Conservation (phyloP, 768 basidiomycete species). For the Steccherinum ochraceum region DNA sequence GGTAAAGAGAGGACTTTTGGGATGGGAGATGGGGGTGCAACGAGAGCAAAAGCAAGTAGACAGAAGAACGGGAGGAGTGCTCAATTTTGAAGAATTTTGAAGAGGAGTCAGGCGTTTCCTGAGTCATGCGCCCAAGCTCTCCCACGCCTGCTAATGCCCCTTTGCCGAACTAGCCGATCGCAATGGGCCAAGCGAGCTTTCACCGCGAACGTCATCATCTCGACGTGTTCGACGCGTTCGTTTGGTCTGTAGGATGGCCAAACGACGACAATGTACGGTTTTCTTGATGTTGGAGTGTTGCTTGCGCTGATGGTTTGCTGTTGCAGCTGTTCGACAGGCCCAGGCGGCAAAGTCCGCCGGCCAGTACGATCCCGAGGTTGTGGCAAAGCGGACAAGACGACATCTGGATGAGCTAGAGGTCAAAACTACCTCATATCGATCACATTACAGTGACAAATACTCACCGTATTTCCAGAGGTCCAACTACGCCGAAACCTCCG, state of each 20-base stretch:
- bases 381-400: conserved; percentile 68
- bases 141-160: neutral
- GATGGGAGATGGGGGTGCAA: neutral
- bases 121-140: neutral
- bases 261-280: no score
- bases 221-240: no score
- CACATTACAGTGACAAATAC: conserved; percentile 9
- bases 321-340: conserved; percentile 45
- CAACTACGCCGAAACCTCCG: conserved; percentile 62
- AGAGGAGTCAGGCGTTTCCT: neutral
- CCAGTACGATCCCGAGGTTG: conserved; percentile 51
- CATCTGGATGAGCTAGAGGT: conserved; percentile 88
- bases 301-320: no score
- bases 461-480: conserved; percentile 45
- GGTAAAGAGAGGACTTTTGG: no score
- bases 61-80: no score
- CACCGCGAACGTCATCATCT: no score
- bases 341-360: conserved; percentile 30
- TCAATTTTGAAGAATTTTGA: neutral
- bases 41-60: neutral
- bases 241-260: no score
- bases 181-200: neutral
- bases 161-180: no score
- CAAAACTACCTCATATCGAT: conserved; percentile 5
- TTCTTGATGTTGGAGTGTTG: no score